Evolutionary conservation across 2,329 filamentous ascomycete genomes (phyloP).

Genomic region (Fusarium burgessii): DNA sequence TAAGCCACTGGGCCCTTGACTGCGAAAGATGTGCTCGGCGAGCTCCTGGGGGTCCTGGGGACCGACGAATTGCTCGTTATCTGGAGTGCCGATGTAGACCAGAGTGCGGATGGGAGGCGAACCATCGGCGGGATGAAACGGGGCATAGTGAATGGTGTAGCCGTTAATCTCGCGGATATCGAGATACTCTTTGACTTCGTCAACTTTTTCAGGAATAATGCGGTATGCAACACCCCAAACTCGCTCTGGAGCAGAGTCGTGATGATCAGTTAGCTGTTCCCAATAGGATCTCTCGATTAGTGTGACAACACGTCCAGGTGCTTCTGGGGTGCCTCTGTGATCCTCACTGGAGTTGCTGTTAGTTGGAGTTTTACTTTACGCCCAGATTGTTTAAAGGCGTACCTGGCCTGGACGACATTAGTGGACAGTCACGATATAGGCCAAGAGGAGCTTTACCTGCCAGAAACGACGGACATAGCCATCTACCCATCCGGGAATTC

Average conservation of each 20-base stretch:
- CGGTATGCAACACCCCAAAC: slow-evolving; percentile 97
- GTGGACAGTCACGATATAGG: slow-evolving; percentile 1
- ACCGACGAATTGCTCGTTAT: slow-evolving; percentile 92
- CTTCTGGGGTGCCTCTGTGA: slow-evolving; percentile 89
- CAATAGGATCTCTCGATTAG: slow-evolving; percentile 88
- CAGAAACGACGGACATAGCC: slow-evolving; percentile 97
- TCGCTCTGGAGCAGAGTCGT: slow-evolving; percentile 69
- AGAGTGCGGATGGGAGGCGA: slow-evolving; percentile 65
- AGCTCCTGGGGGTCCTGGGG: slow-evolving; percentile 82
- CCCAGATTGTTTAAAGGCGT: slow-evolving; percentile 14
- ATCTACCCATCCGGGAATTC: slow-evolving; percentile 89
- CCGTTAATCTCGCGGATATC: slow-evolving; percentile 98
- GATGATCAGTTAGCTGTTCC: slow-evolving; percentile 78
- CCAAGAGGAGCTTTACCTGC: slow-evolving; percentile 76
- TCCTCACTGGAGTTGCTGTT: slow-evolving; percentile 74
- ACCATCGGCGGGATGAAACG: slow-evolving; percentile 72
- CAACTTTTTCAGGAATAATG: slow-evolving; percentile 77
- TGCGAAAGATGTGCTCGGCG: slow-evolving; percentile 82
- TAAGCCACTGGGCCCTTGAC: slow-evolving; percentile 84
- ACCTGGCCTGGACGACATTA: slow-evolving; percentile 51
- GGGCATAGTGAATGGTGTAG: slow-evolving; percentile 91
- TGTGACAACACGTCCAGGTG: slow-evolving; percentile 91
- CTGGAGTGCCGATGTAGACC: slow-evolving; percentile 94
- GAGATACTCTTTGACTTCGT: slow-evolving; percentile 88
- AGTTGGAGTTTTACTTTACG: background rate